Percentiles rank a stretch among this genome's conserved stretches.
Evolutionary conservation across 805 yeast species (phyloP).

Genomic region (Yarrowia divulgata): DNA sequence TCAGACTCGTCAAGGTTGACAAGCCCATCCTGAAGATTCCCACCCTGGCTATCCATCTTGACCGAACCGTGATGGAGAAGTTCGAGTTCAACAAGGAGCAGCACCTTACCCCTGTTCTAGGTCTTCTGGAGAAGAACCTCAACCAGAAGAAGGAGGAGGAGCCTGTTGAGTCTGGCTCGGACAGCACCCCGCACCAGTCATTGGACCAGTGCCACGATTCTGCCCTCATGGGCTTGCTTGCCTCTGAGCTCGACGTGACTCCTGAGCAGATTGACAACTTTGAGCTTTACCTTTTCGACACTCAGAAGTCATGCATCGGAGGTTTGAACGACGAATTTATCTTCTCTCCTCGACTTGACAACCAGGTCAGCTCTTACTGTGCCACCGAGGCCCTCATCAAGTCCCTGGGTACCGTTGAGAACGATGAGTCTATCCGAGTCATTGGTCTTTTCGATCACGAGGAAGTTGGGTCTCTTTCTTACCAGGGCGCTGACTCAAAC

Average conservation of each 20-base stretch:
- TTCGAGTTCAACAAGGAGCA: constrained; percentile 91
- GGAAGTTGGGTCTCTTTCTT: constrained; percentile 91
- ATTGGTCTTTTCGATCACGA: constrained; percentile 93
- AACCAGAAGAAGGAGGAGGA: constrained; percentile 47
- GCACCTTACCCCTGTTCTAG: constrained; percentile 86
- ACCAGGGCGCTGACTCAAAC: constrained; percentile 96
- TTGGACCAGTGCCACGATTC: constrained; percentile 79
- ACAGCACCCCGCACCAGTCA: constrained; percentile 59
- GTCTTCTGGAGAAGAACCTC: constrained; percentile 56
- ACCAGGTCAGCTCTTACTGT: constrained; percentile 84
- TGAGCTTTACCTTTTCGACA: constrained; percentile 84
- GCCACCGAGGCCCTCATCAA: constrained; percentile 75
- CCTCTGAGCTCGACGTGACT: constrained; percentile 64
- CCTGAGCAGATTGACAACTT: constrained; percentile 80
- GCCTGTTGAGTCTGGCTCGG: constrained; percentile 50
- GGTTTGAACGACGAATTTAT: constrained; percentile 91
- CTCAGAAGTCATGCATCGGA: constrained; percentile 82
- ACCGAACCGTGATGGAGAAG: constrained; percentile 75
- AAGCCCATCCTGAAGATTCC: constrained; percentile 91
- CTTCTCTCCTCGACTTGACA: constrained; percentile 90
- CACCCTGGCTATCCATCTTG: constrained; percentile 90
- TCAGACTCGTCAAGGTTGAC: constrained; percentile 78
- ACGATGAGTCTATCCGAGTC: constrained; percentile 68
- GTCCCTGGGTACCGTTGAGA: constrained; percentile 54
- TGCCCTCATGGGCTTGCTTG: constrained; percentile 72